Percentiles rank a stretch among this genome's conserved stretches.
These are phyloP conservation scores for Trifolium subterraneum DNA, from an alignment of 306 rosid species.

Conservation along the genomic window DNA sequence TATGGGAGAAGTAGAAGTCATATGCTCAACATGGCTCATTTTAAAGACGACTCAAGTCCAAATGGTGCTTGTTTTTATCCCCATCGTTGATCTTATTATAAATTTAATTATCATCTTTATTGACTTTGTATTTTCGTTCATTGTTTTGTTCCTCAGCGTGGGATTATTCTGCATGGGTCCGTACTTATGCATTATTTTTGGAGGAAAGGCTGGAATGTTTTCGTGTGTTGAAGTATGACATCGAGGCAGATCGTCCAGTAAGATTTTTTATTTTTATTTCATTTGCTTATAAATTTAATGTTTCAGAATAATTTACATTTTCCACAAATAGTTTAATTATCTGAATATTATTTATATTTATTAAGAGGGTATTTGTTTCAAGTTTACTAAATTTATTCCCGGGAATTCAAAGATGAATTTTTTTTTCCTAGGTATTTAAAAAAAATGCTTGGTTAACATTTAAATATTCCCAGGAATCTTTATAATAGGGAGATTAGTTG, in stretches of 20 bases:
- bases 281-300: constrained; percentile 12
- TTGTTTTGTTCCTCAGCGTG: constrained; percentile 69
- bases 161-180: constrained; percentile 98
- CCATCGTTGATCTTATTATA: constrained; percentile 15
- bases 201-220: constrained; percentile 99
- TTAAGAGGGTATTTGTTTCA: too few relatives aligned
- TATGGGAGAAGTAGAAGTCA: constrained; percentile 97
- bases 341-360: not conserved
- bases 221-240: constrained; percentile 89
- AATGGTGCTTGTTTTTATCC: constrained; percentile 63
- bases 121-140: constrained; percentile 38
- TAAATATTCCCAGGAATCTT: too few relatives aligned
- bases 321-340: constrained; percentile 24
- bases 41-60: constrained; percentile 98
- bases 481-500: too few relatives aligned
- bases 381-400: too few relatives aligned
- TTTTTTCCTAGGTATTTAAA: too few relatives aligned
- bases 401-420: too few relatives aligned
- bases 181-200: constrained; percentile 91
- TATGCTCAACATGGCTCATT: constrained; percentile 99
- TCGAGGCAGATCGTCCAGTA: constrained; percentile 93
- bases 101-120: not conserved
- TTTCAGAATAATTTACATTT: not conserved
- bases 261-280: constrained; percentile 35
- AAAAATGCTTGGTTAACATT: too few relatives aligned